Conservation (phyloP, 768 basidiomycete species). For the Boletales sp. region DNA sequence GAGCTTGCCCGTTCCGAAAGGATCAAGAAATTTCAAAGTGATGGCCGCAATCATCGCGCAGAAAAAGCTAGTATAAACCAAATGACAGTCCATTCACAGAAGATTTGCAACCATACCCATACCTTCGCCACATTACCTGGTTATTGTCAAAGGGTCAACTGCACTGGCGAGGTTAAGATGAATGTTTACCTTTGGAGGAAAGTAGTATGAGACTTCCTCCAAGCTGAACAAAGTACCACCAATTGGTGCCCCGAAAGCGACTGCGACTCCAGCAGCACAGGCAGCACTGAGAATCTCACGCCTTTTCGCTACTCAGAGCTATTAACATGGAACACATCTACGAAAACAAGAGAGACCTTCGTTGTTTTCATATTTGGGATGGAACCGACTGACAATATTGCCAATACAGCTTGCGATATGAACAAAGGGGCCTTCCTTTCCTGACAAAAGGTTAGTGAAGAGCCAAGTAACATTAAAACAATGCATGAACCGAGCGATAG, state of each 20-base stretch:
- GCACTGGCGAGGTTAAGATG: not conserved
- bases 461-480: slow-evolving; percentile 5
- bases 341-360: slow-evolving; percentile 57
- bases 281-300: slow-evolving; percentile 95
- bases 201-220: slow-evolving; percentile 96
- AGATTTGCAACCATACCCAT: slow-evolving; percentile 7
- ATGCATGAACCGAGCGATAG: slow-evolving; percentile 64
- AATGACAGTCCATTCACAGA: not conserved
- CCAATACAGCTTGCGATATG: slow-evolving; percentile 92
- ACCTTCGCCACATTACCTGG: slow-evolving; percentile 94
- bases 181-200: slow-evolving; percentile 77
- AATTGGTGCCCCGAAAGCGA: slow-evolving; percentile 95
- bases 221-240: slow-evolving; percentile 90
- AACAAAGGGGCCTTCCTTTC: slow-evolving; percentile 79
- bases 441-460: slow-evolving; percentile 23
- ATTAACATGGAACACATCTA: not conserved
- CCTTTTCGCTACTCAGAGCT: slow-evolving; percentile 62
- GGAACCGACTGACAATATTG: slow-evolving; percentile 86
- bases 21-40: slow-evolving; percentile 88
- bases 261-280: slow-evolving; percentile 95
- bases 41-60: slow-evolving; percentile 98
- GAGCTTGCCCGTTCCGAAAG: slow-evolving; percentile 92
- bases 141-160: slow-evolving; percentile 2
- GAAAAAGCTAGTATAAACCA: slow-evolving; percentile 70
- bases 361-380: slow-evolving; percentile 89